phyloP scores from a whole-genome alignment of 495 filamentous ascomycete species.

The Xylaria grammica region DNA sequence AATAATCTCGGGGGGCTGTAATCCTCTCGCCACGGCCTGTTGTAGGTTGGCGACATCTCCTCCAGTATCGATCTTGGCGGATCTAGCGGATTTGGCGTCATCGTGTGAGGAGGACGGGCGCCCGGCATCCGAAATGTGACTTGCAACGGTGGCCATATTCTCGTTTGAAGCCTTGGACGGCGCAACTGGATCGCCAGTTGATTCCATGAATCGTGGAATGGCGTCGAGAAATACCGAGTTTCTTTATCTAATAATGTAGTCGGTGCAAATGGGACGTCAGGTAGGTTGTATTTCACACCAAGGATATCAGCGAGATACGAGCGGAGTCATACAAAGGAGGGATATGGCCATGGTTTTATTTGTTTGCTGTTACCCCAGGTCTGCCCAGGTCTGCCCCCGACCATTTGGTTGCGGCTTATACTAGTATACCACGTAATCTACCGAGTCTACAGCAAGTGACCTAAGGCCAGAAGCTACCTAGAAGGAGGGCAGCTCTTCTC shows the following conservation, averaged over 20 bases:
- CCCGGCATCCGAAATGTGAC: slow-evolving; percentile 7
- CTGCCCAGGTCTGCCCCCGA: neutral
- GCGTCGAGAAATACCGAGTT: neutral
- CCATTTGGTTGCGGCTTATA: neutral
- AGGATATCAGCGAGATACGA: neutral
- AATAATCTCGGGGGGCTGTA: slow-evolving; percentile 58
- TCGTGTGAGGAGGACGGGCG: slow-evolving; percentile 4
- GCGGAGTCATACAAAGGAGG: neutral
- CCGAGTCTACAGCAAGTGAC: too few relatives aligned
- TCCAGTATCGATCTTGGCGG: neutral
- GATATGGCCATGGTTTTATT: slow-evolving; percentile 3
- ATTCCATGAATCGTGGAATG: slow-evolving; percentile 8
- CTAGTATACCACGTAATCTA: too few relatives aligned
- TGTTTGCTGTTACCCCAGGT: neutral
- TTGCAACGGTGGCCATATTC: neutral
- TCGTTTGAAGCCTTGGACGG: slow-evolving; percentile 2
- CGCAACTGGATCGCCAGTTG: neutral
- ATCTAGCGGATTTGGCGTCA: neutral
- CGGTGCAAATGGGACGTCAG: neutral
- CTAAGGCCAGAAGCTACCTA: too few relatives aligned
- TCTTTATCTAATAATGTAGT: neutral
- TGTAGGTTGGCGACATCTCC: slow-evolving; percentile 29
- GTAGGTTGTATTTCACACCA: neutral
- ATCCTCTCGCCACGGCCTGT: slow-evolving; percentile 30
- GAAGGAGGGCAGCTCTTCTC: neutral